Conservation (phyloP, 352 stramenopile species). For the Phytophthora sp. region DNA sequence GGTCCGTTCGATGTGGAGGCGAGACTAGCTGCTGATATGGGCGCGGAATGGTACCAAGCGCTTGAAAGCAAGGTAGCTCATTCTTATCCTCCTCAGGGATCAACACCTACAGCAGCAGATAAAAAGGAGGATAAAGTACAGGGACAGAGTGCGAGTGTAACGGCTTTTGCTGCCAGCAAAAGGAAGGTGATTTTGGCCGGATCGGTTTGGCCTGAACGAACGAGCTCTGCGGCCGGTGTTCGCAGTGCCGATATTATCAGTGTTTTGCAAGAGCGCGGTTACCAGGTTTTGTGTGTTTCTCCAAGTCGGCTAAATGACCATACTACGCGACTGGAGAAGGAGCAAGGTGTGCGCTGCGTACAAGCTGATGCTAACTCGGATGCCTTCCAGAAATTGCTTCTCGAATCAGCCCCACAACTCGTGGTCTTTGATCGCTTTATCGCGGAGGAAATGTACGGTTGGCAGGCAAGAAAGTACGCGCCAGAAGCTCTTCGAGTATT, state of each 20-base stretch:
- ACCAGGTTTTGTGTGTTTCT: slow-evolving; percentile 78
- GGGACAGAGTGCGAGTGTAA: slow-evolving; percentile 39
- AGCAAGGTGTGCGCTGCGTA: slow-evolving; percentile 63
- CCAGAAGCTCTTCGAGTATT: slow-evolving; percentile 85
- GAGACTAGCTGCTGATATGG: slow-evolving; percentile 74
- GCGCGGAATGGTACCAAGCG: slow-evolving; percentile 69
- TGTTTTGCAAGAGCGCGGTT: slow-evolving; percentile 68
- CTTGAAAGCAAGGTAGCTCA: slow-evolving; percentile 59
- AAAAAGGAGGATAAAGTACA: neutral
- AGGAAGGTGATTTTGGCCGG: slow-evolving; percentile 75
- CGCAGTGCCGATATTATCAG: slow-evolving; percentile 80
- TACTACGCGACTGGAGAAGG: slow-evolving; percentile 46
- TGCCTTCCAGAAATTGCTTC: slow-evolving; percentile 66
- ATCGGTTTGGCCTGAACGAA: slow-evolving; percentile 87
- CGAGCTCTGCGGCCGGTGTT: slow-evolving; percentile 88
- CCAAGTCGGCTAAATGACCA: slow-evolving; percentile 80
- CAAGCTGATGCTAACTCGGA: slow-evolving; percentile 79
- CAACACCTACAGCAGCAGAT: neutral
- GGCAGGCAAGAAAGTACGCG: slow-evolving; percentile 77
- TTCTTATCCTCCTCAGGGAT: slow-evolving; percentile 1
- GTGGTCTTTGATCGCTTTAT: slow-evolving; percentile 88
- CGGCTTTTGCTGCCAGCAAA: slow-evolving; percentile 59
- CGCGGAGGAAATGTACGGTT: slow-evolving; percentile 88
- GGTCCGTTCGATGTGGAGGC: slow-evolving; percentile 82
- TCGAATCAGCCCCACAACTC: slow-evolving; percentile 61